Evolutionary conservation across 768 basidiomycete species (phyloP).

Genomic region (Porphyrellus cyaneotinctus): DNA sequence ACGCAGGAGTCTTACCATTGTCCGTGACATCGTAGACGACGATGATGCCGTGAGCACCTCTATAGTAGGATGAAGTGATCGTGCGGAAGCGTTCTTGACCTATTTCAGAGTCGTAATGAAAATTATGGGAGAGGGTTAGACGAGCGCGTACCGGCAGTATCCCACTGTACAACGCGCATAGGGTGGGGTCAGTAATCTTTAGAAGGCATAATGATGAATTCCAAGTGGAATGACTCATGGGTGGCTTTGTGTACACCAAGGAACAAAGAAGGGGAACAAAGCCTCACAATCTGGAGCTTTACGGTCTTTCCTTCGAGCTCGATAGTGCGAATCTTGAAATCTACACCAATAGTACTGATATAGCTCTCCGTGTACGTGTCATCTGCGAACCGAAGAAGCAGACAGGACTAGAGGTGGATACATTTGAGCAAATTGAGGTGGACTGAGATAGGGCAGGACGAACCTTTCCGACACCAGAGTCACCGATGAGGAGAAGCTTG

Average conservation of each 20-base stretch:
- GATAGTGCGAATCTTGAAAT: constrained; percentile 99
- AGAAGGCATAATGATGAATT: neutral
- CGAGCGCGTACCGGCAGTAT: constrained; percentile 74
- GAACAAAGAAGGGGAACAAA: constrained; percentile 7
- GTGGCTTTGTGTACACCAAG: neutral
- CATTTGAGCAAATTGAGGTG: constrained; percentile 23
- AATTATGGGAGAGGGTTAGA: neutral
- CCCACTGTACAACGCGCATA: constrained; percentile 58
- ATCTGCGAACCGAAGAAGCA: constrained; percentile 89
- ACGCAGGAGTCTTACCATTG: constrained; percentile 51
- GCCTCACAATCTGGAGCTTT: constrained; percentile 93
- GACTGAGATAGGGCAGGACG: constrained; percentile 21
- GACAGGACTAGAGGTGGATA: constrained; percentile 67
- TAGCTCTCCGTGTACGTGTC: constrained; percentile 98
- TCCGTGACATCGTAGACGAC: constrained; percentile 99
- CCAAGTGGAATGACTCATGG: neutral
- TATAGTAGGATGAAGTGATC: constrained; percentile 99
- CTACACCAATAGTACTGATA: constrained; percentile 96
- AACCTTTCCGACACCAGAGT: constrained; percentile 94
- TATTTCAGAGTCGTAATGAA: constrained; percentile 27
- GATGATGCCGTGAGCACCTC: constrained; percentile 97
- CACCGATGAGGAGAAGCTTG: constrained; percentile 92
- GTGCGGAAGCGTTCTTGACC: constrained; percentile 99
- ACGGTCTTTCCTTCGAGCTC: constrained; percentile 98
- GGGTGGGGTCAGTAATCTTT: constrained; percentile 12